Percentiles rank a stretch among this genome's conserved stretches.
Evolutionary conservation across 148 eudicot species (phyloP).

Genomic region (Camellia sinensis): DNA sequence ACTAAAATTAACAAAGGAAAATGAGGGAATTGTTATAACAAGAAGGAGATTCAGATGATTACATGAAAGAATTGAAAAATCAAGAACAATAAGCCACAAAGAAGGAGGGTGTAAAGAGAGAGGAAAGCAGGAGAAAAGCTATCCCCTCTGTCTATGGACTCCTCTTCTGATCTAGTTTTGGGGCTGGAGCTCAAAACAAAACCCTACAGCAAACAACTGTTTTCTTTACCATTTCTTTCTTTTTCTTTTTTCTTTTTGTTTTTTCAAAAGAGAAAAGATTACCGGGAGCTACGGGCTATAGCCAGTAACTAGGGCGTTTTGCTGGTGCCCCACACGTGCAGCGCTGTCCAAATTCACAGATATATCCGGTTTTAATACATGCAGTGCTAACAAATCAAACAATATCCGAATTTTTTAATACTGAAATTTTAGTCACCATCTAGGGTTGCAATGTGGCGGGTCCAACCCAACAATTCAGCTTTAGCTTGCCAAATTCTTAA

Average conservation of each 20-base stretch:
- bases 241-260: not conserved
- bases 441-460: too few relatives aligned
- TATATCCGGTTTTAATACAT: slow-evolving; percentile 12
- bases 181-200: slow-evolving; percentile 28
- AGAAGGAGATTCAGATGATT: slow-evolving; percentile 3
- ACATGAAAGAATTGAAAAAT: not conserved
- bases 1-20: slow-evolving; percentile 6
- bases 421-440: too few relatives aligned
- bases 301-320: slow-evolving; percentile 28
- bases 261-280: not conserved
- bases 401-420: too few relatives aligned
- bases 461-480: too few relatives aligned
- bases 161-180: slow-evolving; percentile 23
- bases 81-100: not conserved
- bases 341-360: slow-evolving; percentile 23
- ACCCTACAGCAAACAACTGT: slow-evolving; percentile 14
- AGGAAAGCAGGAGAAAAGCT: slow-evolving; percentile 9
- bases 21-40: not conserved
- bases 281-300: slow-evolving; percentile 19
- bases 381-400: too few relatives aligned
- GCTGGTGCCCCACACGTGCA: slow-evolving; percentile 49
- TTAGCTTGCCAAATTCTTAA: too few relatives aligned
- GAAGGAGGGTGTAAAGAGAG: not conserved
- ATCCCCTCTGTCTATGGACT: not conserved
- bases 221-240: not conserved